phyloP scores from a whole-genome alignment of 306 rosid species.

The Ammopiptanthus mongolicus region DNA sequence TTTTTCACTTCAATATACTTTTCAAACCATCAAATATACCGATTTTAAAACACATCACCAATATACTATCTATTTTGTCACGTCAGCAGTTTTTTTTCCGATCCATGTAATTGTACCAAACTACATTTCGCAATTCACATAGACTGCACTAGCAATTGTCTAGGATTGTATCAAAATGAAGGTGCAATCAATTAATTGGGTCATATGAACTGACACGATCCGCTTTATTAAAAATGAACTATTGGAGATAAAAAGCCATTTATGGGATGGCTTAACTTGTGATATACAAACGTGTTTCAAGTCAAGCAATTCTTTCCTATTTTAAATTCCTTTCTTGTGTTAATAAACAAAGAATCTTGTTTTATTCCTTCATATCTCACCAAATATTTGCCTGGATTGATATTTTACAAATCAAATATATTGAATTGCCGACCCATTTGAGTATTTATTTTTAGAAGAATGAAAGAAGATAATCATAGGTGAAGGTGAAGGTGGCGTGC shows the following conservation, averaged over 20 bases:
- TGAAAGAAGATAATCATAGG: not conserved
- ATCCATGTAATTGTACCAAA: not conserved
- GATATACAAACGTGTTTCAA: not conserved
- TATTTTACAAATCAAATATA: not conserved
- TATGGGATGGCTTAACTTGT: slow-evolving; percentile 21
- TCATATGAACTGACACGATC: not conserved
- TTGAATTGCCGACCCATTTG: not conserved
- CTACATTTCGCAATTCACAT: not conserved
- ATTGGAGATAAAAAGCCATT: not conserved
- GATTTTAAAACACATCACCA: no score
- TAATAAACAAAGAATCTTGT: not conserved
- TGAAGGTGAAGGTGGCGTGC: not conserved
- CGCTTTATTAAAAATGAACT: not conserved
- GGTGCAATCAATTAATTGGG: not conserved
- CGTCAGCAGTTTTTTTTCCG: not conserved
- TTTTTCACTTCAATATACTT: no score
- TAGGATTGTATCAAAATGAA: not conserved
- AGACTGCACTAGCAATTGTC: not conserved
- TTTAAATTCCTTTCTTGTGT: not conserved
- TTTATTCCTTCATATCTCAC: slow-evolving; percentile 1
- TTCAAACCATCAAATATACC: no score
- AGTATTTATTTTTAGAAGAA: not conserved
- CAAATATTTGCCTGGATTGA: not conserved
- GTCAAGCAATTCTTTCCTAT: not conserved
- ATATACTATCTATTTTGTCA: no score